Conservation (phyloP, 169 alveolate species). For the Eimeria praecox region DNA sequence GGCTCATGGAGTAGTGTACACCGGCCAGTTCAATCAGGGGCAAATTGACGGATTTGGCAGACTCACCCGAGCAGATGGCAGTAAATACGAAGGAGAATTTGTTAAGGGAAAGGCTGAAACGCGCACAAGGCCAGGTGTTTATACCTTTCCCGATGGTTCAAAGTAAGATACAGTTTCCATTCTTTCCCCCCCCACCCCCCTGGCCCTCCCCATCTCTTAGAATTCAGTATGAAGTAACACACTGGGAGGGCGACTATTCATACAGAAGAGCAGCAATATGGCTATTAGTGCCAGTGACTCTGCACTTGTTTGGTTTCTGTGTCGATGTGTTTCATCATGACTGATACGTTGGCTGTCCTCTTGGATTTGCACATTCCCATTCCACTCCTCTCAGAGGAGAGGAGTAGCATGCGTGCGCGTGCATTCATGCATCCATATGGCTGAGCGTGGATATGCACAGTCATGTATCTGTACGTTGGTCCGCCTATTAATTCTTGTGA, state of each 20-base stretch:
- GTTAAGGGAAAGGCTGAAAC: constrained; percentile 81
- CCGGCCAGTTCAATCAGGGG: constrained; percentile 91
- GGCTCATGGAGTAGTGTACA: constrained; percentile 90
- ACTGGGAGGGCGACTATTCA: background rate
- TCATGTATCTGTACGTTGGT: background rate
- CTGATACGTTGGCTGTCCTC: too few relatives aligned
- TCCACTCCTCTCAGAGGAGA: too few relatives aligned
- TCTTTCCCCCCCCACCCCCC: too few relatives aligned
- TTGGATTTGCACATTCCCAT: background rate
- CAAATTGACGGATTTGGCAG: constrained; percentile 91
- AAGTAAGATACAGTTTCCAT: constrained; percentile 36
- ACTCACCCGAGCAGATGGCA: constrained; percentile 90
- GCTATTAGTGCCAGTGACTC: background rate
- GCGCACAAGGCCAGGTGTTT: constrained; percentile 75
- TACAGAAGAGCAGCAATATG: background rate
- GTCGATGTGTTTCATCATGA: background rate
- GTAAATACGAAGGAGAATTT: constrained; percentile 90
- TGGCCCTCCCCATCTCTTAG: background rate
- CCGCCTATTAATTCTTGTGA: background rate
- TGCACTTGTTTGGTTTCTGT: background rate
- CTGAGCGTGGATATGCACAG: background rate
- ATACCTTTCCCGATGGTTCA: constrained; percentile 81
- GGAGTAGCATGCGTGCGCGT: background rate
- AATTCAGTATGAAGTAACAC: background rate
- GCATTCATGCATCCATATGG: background rate